Conservation (phyloP, 495 filamentous ascomycete species). For the Xeromyces bisporus region DNA sequence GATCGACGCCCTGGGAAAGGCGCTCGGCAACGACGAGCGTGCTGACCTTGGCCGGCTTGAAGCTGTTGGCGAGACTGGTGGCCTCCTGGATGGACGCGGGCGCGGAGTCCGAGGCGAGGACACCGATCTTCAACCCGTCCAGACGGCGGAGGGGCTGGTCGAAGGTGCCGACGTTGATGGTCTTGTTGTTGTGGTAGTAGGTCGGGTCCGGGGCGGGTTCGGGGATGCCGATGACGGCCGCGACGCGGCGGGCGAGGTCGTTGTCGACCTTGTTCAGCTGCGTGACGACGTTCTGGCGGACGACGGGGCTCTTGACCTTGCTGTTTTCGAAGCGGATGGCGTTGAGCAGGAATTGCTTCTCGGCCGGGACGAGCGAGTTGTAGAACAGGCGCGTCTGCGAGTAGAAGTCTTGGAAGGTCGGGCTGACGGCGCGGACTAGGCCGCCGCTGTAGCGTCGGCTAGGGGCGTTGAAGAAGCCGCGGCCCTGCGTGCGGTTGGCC, state of each 20-base stretch:
- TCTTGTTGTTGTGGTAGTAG: conserved; percentile 58
- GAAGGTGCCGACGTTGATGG: conserved; percentile 44
- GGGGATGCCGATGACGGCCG: conserved; percentile 39
- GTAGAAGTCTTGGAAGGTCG: conserved; percentile 61
- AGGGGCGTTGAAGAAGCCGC: conserved; percentile 61
- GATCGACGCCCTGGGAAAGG: conserved; percentile 38
- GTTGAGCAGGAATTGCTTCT: conserved; percentile 65
- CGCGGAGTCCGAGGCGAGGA: conserved; percentile 36
- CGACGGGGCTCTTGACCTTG: conserved; percentile 36
- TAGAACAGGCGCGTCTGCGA: conserved; percentile 60
- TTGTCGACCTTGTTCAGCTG: conserved; percentile 60
- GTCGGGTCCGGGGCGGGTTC: conserved; percentile 40
- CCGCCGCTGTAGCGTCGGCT: conserved; percentile 33
- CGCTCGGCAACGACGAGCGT: conserved; percentile 47
- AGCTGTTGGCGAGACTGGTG: conserved; percentile 22
- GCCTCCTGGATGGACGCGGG: conserved; percentile 29
- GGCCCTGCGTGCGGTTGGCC: conserved; percentile 51
- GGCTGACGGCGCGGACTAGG: conserved; percentile 40
- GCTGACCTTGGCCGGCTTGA: conserved; percentile 33
- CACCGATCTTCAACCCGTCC: conserved; percentile 48
- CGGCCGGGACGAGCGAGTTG: conserved; percentile 52
- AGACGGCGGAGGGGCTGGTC: conserved; percentile 38
- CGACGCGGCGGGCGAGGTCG: conserved; percentile 51
- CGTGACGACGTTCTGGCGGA: conserved; percentile 41
- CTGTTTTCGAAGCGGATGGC: conserved; percentile 60